Evolutionary conservation across 2,329 filamentous ascomycete species (phyloP).

Genomic region (Juglanconis oblonga): DNA sequence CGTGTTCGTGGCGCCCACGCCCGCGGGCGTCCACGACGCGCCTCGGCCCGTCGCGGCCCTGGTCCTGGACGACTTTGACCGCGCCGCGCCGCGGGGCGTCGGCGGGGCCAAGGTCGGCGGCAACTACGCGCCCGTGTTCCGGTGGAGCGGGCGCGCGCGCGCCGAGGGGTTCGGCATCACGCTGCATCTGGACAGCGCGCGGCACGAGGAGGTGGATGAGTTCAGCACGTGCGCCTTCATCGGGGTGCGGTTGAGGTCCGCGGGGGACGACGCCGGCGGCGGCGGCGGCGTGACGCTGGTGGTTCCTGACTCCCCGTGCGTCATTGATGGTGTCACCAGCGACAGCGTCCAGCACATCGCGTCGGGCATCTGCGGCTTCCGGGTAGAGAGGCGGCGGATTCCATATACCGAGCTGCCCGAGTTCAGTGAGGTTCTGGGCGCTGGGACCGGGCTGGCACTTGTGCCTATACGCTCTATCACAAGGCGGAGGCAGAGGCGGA

Average conservation of each 20-base stretch:
- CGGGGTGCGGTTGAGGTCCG: not conserved
- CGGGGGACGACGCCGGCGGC: not conserved
- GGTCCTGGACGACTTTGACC: slow-evolving; percentile 67
- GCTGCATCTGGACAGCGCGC: slow-evolving; percentile 65
- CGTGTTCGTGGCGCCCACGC: slow-evolving; percentile 63
- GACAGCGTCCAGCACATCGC: not conserved
- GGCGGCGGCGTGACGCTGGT: not conserved
- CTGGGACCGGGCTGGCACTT: not conserved
- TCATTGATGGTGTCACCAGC: not conserved
- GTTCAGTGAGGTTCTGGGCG: not conserved
- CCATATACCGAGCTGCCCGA: not conserved
- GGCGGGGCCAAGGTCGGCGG: slow-evolving; percentile 67
- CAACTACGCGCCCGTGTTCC: slow-evolving; percentile 66
- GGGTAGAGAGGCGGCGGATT: not conserved
- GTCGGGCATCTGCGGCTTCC: not conserved
- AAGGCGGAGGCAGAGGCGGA: not conserved
- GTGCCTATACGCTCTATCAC: not conserved
- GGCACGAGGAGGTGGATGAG: slow-evolving; percentile 62
- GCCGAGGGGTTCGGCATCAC: slow-evolving; percentile 64
- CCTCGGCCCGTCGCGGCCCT: slow-evolving; percentile 50
- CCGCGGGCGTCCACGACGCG: slow-evolving; percentile 63
- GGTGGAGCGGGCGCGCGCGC: slow-evolving; percentile 59
- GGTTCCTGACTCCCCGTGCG: not conserved
- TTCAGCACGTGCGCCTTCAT: not conserved
- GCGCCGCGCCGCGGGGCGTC: slow-evolving; percentile 63